Evolutionary conservation across 257 asterid species (phyloP).

Genomic region (Salvia hispanica): DNA sequence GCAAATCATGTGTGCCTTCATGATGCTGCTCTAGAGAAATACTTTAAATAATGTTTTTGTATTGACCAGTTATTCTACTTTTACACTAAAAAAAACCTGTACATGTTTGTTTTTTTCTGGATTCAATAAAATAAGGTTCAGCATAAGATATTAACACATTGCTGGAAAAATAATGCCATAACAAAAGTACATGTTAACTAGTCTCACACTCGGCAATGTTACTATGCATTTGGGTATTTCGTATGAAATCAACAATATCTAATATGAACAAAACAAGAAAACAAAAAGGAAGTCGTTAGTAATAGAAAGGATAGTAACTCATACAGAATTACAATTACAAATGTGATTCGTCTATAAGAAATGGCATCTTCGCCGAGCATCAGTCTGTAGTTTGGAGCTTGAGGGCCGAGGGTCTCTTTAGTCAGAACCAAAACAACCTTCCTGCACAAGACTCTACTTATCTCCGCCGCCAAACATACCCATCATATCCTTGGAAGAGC

Average conservation of each 20-base stretch:
- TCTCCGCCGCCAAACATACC: constrained; percentile 92
- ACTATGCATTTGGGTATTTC: neutral
- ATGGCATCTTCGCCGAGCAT: neutral
- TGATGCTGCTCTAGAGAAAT: no score
- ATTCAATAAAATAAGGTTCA: no score
- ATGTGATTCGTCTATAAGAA: neutral
- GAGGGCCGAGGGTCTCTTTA: neutral
- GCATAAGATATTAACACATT: neutral
- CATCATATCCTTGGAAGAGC: constrained; percentile 88
- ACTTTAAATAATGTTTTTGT: no score
- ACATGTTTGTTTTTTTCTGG: no score
- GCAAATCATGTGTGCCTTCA: no score
- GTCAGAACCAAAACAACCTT: no score
- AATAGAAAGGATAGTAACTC: no score
- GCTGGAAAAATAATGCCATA: neutral
- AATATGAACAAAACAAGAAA: neutral
- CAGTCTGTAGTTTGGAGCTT: constrained; percentile 14
- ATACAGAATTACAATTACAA: neutral
- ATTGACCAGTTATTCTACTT: no score
- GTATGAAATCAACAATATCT: neutral
- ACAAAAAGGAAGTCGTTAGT: no score
- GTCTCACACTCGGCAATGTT: neutral
- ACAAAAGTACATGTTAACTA: neutral
- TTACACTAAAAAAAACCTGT: no score
- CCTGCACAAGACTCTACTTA: constrained; percentile 30